phyloP scores from a whole-genome alignment of 441 rosid genomes.

The Gossypium gossypioides region DNA sequence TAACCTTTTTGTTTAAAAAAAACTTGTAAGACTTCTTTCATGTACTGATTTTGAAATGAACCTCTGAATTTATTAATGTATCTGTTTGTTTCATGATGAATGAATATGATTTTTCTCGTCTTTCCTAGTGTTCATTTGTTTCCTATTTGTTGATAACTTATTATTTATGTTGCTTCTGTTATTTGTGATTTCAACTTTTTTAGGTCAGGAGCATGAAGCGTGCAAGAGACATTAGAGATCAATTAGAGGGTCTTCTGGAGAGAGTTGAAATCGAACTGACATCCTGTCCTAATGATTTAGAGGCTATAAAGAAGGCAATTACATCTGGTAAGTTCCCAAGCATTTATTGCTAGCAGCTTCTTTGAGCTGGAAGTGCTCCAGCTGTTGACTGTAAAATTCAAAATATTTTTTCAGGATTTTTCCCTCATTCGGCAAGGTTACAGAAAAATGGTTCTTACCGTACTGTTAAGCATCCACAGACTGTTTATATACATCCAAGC shows the following conservation, averaged over 20 bases:
- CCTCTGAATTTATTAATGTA: background rate
- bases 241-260: constrained; percentile 89
- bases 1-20: background rate
- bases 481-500: constrained; percentile 87
- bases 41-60: background rate
- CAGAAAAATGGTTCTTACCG: constrained; percentile 86
- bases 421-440: constrained; percentile 82
- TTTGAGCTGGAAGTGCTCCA: background rate
- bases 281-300: constrained; percentile 57
- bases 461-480: constrained; percentile 89
- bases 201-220: constrained; percentile 96
- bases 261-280: constrained; percentile 84
- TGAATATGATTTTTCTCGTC: background rate
- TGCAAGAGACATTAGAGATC: constrained; percentile 90
- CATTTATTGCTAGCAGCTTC: background rate
- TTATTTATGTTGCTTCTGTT: constrained; percentile 8
- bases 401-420: constrained; percentile 52
- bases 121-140: background rate
- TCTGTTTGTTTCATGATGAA: background rate
- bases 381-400: constrained; percentile 8
- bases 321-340: constrained; percentile 39
- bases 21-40: background rate
- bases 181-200: constrained; percentile 16
- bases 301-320: constrained; percentile 61
- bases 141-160: background rate